These are phyloP conservation scores for Tilletia setariae DNA, from an alignment of 1,284 basidiomycete genomes.

Conservation along the genomic window DNA sequence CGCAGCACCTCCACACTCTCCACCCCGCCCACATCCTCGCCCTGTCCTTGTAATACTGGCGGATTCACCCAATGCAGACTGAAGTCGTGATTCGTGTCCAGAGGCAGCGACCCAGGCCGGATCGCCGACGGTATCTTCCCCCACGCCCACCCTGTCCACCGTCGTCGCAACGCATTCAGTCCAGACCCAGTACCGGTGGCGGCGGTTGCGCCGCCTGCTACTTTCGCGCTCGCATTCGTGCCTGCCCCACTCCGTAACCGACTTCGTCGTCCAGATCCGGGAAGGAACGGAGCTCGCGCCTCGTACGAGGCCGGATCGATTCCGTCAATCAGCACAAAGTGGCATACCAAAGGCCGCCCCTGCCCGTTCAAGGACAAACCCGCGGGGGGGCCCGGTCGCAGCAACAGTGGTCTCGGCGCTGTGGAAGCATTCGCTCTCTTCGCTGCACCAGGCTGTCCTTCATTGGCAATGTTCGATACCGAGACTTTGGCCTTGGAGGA, in stretches of 20 bases:
- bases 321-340: conserved; percentile 27
- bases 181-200: neutral
- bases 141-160: conserved; percentile 43
- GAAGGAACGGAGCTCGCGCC: neutral
- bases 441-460: neutral
- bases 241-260: neutral
- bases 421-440: too few species aligned
- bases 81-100: conserved; percentile 40
- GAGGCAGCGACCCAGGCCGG: conserved; percentile 28
- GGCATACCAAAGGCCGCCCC: conserved; percentile 18
- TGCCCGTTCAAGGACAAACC: neutral
- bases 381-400: too few species aligned
- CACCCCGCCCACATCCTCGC: too few species aligned
- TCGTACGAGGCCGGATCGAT: conserved; percentile 9
- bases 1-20: conserved; percentile 31
- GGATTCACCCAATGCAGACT: conserved; percentile 38
- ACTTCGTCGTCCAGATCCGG: neutral
- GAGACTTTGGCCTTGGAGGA: too few species aligned
- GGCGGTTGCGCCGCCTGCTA: neutral
- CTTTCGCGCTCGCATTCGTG: neutral
- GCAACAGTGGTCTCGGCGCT: too few species aligned
- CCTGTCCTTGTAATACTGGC: neutral
- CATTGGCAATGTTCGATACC: too few species aligned
- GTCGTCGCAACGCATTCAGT: neutral
- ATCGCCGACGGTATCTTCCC: conserved; percentile 33